Evolutionary conservation across 2,329 filamentous ascomycete genomes (phyloP).

Genomic region (Colletotrichum magnum): DNA sequence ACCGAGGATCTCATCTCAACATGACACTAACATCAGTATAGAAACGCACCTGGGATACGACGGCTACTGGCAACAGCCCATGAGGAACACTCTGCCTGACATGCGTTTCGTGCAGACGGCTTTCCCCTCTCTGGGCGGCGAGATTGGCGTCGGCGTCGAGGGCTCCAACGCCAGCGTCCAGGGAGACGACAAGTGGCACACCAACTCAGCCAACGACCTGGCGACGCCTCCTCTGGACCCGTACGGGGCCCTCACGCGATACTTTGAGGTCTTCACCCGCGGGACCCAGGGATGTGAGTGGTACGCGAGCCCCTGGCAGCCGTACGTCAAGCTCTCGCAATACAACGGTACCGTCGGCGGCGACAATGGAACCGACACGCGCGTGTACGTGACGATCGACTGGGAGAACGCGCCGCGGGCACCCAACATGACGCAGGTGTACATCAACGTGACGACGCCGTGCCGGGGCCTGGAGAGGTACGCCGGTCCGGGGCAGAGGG

Average conservation of each 20-base stretch:
- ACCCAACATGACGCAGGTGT: constrained; percentile 60
- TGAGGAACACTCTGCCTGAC: constrained; percentile 76
- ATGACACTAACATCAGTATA: constrained; percentile 37
- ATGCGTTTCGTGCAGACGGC: constrained; percentile 71
- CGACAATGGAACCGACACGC: constrained; percentile 63
- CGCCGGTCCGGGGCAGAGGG: constrained; percentile 55
- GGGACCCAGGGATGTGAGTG: constrained; percentile 69
- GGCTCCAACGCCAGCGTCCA: constrained; percentile 77
- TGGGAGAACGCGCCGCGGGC: constrained; percentile 70
- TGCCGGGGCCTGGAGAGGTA: constrained; percentile 61
- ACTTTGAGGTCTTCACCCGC: constrained; percentile 75
- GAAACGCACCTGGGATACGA: constrained; percentile 69
- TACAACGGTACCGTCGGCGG: constrained; percentile 64
- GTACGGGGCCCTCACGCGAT: constrained; percentile 69
- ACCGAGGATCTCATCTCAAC: accelerated
- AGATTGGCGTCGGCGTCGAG: constrained; percentile 75
- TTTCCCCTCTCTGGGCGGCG: constrained; percentile 71
- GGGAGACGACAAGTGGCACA: constrained; percentile 65
- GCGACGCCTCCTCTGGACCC: constrained; percentile 70
- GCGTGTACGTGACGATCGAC: constrained; percentile 69
- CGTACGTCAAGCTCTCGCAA: constrained; percentile 67
- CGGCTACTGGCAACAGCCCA: constrained; percentile 78
- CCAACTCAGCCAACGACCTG: constrained; percentile 66
- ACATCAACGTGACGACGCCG: constrained; percentile 65
- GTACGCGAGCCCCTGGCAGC: constrained; percentile 60